A percentile compares a stretch with the other conserved stretches of the same genome.
These are phyloP conservation scores for Taiwanofungus camphoratus DNA, from an alignment of 1,284 basidiomycete species.

Conservation along the genomic window DNA sequence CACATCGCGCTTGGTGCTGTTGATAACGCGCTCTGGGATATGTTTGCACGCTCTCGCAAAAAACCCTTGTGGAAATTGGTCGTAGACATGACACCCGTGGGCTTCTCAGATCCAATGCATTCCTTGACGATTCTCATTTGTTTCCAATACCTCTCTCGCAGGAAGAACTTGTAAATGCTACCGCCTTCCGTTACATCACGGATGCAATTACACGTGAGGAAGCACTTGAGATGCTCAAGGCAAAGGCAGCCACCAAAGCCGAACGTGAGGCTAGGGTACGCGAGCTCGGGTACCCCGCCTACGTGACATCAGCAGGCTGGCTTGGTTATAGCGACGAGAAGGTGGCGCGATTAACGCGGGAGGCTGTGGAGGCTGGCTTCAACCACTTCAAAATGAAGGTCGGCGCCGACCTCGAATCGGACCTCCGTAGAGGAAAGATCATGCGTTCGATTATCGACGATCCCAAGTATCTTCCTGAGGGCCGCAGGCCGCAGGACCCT, in stretches of 20 bases:
- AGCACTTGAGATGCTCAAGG: conserved; percentile 78
- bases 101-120: conserved; percentile 20
- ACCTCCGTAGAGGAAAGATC: conserved; percentile 81
- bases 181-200: conserved; percentile 89
- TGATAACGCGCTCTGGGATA: conserved; percentile 78
- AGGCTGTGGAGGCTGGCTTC: conserved; percentile 83
- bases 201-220: conserved; percentile 91
- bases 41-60: conserved; percentile 70
- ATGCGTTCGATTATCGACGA: conserved; percentile 95
- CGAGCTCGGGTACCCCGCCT: conserved; percentile 82
- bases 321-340: conserved; percentile 91
- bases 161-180: conserved; percentile 84
- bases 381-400: conserved; percentile 99
- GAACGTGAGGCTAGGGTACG: conserved; percentile 73
- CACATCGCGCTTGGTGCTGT: conserved; percentile 80
- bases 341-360: conserved; percentile 79
- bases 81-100: conserved; percentile 76
- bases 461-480: conserved; percentile 63
- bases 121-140: background rate
- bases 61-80: conserved; percentile 87
- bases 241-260: conserved; percentile 70
- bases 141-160: conserved; percentile 20
- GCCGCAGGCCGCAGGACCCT: conserved; percentile 54
- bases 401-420: conserved; percentile 76
- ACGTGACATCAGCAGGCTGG: conserved; percentile 94